Percentiles rank a stretch among this genome's conserved stretches.
Evolutionary conservation across 495 filamentous ascomycete genomes (phyloP).

Genomic region (Trichoderma reesei): DNA sequence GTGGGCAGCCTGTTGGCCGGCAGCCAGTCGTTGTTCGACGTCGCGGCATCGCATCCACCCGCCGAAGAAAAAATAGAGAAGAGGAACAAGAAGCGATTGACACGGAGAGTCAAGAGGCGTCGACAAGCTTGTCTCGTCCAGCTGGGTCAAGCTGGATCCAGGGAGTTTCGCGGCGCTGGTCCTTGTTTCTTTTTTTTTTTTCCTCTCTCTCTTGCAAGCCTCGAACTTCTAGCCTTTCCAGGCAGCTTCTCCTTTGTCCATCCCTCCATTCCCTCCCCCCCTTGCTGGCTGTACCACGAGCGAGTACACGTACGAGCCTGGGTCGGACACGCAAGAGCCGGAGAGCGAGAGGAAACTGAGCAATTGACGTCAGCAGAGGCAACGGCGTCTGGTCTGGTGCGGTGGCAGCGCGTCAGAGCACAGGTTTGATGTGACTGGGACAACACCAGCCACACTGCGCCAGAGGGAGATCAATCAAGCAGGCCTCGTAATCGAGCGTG

Average conservation of each 20-base stretch:
- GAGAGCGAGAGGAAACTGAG: neutral
- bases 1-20: neutral
- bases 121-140: neutral
- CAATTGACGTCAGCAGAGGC: constrained; percentile 6
- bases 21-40: neutral
- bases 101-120: too few species aligned
- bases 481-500: too few species aligned
- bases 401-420: neutral
- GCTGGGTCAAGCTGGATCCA: neutral
- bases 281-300: neutral
- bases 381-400: too few species aligned
- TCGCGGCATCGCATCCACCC: neutral
- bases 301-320: neutral
- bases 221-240: too few species aligned
- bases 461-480: too few species aligned
- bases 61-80: neutral
- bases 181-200: neutral
- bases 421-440: neutral
- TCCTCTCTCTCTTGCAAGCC: neutral
- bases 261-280: neutral
- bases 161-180: neutral
- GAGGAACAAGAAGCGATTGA: too few species aligned
- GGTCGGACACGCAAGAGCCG: neutral
- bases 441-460: constrained; percentile 1
- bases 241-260: neutral